These are phyloP conservation scores for Exophiala calicioides DNA, from an alignment of 2,329 filamentous ascomycete genomes.

Conservation along the genomic window DNA sequence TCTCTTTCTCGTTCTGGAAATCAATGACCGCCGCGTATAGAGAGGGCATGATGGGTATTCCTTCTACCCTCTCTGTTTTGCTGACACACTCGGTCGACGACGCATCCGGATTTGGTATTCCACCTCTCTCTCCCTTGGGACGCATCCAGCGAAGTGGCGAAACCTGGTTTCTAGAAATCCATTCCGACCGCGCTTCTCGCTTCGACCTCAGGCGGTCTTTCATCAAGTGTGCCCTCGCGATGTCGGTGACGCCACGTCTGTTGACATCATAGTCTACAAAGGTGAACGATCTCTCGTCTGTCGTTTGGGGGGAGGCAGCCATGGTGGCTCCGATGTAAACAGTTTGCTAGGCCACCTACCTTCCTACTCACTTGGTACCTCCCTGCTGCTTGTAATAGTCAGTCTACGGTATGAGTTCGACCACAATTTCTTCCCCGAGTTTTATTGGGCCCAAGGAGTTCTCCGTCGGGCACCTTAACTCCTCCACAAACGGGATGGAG, in stretches of 20 bases:
- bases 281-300: slow-evolving; percentile 18
- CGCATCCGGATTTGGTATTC: slow-evolving; percentile 8
- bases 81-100: not conserved
- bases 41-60: slow-evolving; percentile 2
- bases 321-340: slow-evolving; percentile 8
- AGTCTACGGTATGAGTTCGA: no score
- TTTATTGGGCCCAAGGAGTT: no score
- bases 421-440: no score
- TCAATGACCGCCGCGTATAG: slow-evolving; percentile 20
- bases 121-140: slow-evolving; percentile 18
- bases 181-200: slow-evolving; percentile 21
- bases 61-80: slow-evolving; percentile 6
- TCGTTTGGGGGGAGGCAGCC: slow-evolving; percentile 10
- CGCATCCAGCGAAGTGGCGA: slow-evolving; percentile 24
- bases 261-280: slow-evolving; percentile 28
- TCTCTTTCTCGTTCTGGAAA: slow-evolving; percentile 15
- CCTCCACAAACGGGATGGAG: no score
- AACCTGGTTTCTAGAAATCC: slow-evolving; percentile 22
- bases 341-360: not conserved
- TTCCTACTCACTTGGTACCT: no score
- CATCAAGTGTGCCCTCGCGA: slow-evolving; percentile 24
- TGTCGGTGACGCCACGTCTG: slow-evolving; percentile 21
- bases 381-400: no score
- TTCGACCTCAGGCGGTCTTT: slow-evolving; percentile 24
- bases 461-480: no score